phyloP scores from a whole-genome alignment of 23 red algal species.

The Gracilaria gracilis region DNA sequence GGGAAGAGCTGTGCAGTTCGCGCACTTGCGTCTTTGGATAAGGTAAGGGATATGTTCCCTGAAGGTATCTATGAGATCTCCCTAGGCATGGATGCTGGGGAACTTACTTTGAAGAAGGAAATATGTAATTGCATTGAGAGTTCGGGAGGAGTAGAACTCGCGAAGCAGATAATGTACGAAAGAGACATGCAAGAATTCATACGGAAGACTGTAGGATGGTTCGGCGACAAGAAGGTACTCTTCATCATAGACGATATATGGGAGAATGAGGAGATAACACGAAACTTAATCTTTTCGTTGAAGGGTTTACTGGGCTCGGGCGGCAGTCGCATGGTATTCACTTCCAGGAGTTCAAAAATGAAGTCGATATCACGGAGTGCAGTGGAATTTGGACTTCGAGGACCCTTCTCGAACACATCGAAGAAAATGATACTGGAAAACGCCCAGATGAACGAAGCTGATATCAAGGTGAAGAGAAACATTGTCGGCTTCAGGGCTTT shows the following conservation, averaged over 20 bases:
- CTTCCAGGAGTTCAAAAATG: background rate
- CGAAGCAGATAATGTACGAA: slow-evolving; percentile 8
- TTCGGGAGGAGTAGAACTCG: background rate
- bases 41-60: background rate
- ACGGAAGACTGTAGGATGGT: background rate
- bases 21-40: background rate
- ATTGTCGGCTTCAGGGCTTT: background rate
- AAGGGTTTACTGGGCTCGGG: background rate
- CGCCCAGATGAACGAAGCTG: background rate
- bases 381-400: slow-evolving; percentile 12
- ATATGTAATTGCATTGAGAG: slow-evolving; percentile 1
- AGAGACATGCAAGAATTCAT: background rate
- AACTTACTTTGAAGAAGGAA: slow-evolving; percentile 10
- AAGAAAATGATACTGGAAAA: background rate
- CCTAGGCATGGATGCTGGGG: background rate
- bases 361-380: background rate
- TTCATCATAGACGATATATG: slow-evolving; percentile 22
- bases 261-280: slow-evolving; percentile 15
- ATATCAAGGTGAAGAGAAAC: background rate
- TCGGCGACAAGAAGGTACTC: background rate
- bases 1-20: slow-evolving; percentile 18
- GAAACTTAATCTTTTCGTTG: slow-evolving; percentile 10
- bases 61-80: slow-evolving; percentile 12
- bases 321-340: background rate
- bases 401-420: background rate